These are phyloP conservation scores for Nakazawaea pomicola DNA, from an alignment of 805 yeast genomes.

Conservation along the genomic window DNA sequence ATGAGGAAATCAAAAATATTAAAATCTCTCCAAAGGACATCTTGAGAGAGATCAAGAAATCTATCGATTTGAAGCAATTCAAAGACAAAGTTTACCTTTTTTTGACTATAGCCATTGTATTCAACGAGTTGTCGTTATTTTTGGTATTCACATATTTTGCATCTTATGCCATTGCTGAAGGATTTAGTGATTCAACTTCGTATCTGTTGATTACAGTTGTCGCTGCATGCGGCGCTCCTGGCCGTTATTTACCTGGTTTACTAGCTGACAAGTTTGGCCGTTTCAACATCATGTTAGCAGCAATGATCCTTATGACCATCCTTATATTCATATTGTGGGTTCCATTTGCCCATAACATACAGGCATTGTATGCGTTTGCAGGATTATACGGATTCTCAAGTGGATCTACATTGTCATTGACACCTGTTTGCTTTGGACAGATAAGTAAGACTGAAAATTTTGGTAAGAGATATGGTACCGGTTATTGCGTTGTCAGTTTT, in stretches of 20 bases:
- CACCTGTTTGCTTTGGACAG: constrained; percentile 67
- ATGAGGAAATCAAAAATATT: constrained; percentile 1
- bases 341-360: constrained; percentile 47
- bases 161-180: constrained; percentile 46
- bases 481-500: constrained; percentile 45
- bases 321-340: constrained; percentile 55
- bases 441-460: constrained; percentile 60
- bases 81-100: constrained; percentile 36
- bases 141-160: constrained; percentile 46
- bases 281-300: constrained; percentile 43
- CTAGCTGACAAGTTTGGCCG: constrained; percentile 38
- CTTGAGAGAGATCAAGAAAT: constrained; percentile 18
- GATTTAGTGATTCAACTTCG: constrained; percentile 37
- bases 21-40: constrained; percentile 9
- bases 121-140: constrained; percentile 43
- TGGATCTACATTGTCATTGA: constrained; percentile 57
- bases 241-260: constrained; percentile 28
- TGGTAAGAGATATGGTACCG: constrained; percentile 68
- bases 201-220: constrained; percentile 43
- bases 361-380: constrained; percentile 46
- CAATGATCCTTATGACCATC: constrained; percentile 33
- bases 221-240: constrained; percentile 38
- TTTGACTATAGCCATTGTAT: constrained; percentile 37
- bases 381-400: constrained; percentile 53
- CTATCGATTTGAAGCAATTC: constrained; percentile 35